Conservation (phyloP, 495 filamentous ascomycete genomes). For the Podospora didyma region DNA sequence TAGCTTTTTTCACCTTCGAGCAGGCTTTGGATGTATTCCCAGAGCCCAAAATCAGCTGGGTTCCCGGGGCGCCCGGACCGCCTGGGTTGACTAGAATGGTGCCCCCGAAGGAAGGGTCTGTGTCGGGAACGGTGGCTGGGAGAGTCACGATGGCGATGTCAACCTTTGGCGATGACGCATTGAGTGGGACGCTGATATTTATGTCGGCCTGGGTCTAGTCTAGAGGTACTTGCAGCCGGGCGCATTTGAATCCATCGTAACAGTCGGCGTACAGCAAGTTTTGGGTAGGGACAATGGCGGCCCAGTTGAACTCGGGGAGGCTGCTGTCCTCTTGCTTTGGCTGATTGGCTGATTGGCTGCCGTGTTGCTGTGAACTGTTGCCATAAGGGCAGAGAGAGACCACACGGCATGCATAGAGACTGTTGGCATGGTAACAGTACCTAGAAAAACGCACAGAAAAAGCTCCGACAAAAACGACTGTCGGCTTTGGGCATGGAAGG, state of each 20-base stretch:
- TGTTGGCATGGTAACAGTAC: not conserved
- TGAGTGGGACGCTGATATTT: not conserved
- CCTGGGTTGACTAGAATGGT: conserved; percentile 44
- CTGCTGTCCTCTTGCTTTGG: not conserved
- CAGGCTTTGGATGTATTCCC: conserved; percentile 29
- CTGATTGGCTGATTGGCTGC: not conserved
- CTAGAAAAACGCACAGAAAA: too few relatives aligned
- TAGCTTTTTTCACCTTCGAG: conserved; percentile 30
- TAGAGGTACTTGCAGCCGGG: conserved; percentile 43
- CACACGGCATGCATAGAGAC: not conserved
- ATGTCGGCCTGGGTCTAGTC: conserved; percentile 32
- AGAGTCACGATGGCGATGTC: conserved; percentile 34
- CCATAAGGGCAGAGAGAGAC: not conserved
- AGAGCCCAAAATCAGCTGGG: conserved; percentile 13
- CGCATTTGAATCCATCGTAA: conserved; percentile 35
- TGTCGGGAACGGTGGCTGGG: conserved; percentile 27
- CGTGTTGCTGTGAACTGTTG: not conserved
- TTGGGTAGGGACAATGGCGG: conserved; percentile 21
- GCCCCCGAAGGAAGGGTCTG: conserved; percentile 25
- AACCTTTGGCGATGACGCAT: conserved; percentile 9
- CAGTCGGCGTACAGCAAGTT: conserved; percentile 32
- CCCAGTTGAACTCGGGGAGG: conserved; percentile 14
- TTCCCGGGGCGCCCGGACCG: conserved; percentile 42
- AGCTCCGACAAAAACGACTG: too few relatives aligned
- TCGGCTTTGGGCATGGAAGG: too few relatives aligned